Conservation (phyloP, 2,329 filamentous ascomycete species). For the Eutypella sp. region DNA sequence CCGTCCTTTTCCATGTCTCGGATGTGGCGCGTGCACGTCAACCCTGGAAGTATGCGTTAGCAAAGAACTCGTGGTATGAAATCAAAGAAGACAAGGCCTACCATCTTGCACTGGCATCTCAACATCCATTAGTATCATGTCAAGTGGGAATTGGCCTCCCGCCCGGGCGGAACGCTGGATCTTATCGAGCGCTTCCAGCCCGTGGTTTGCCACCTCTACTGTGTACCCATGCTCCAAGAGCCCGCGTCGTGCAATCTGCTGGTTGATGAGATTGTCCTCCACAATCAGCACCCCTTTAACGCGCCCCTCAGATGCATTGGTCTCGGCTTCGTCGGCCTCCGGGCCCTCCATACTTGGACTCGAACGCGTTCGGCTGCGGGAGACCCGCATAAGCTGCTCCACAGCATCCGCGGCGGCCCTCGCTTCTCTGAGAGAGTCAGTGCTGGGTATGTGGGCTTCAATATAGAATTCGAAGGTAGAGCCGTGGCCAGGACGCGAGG, state of each 20-base stretch:
- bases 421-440: conserved; percentile 35
- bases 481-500: conserved; percentile 58
- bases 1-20: conserved; percentile 54
- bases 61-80: no score
- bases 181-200: conserved; percentile 51
- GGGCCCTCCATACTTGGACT: conserved; percentile 4
- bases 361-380: conserved; percentile 6
- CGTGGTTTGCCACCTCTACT: conserved; percentile 58
- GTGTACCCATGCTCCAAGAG: conserved; percentile 53
- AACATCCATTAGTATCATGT: conserved; percentile 69
- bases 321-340: conserved; percentile 9
- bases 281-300: conserved; percentile 54
- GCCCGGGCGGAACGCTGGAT: conserved; percentile 16
- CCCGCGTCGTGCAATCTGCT: conserved; percentile 57
- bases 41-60: no score
- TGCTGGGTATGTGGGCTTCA: conserved; percentile 40
- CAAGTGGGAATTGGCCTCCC: conserved; percentile 35
- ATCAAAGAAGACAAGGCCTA: no score
- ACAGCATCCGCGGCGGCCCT: conserved; percentile 31
- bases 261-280: conserved; percentile 64
- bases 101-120: conserved; percentile 75
- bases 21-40: conserved; percentile 61
- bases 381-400: conserved; percentile 22
- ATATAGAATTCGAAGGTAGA: conserved; percentile 74
- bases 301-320: conserved; percentile 11